Conservation (phyloP, 2,329 filamentous ascomycete species). For the Juglanconis juglandina region DNA sequence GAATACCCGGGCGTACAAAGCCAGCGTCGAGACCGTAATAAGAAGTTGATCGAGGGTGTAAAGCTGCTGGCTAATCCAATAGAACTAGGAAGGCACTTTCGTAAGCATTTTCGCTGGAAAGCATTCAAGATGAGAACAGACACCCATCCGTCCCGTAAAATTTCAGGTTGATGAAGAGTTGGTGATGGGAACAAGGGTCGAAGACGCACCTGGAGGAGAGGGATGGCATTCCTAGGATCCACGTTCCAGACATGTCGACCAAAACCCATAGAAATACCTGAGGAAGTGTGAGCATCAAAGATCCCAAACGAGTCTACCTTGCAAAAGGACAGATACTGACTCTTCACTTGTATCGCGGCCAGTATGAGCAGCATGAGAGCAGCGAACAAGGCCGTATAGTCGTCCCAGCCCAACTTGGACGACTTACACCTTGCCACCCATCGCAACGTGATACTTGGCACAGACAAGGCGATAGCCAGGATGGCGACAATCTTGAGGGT, state of each 20-base stretch:
- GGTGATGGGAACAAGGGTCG: too few relatives aligned
- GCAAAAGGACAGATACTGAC: not conserved
- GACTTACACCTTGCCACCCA: conserved; percentile 5
- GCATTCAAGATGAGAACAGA: not conserved
- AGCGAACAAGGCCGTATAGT: conserved; percentile 8
- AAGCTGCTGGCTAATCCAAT: conserved; percentile 8
- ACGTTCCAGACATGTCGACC: conserved; percentile 10
- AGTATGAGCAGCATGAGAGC: not conserved
- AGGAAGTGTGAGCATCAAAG: not conserved
- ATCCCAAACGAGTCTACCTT: not conserved
- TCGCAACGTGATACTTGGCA: conserved; percentile 9
- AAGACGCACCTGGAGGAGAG: not conserved
- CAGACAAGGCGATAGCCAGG: not conserved
- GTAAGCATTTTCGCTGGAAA: not conserved
- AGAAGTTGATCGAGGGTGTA: conserved; percentile 8
- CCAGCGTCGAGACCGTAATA: conserved; percentile 4
- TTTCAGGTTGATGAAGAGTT: too few relatives aligned
- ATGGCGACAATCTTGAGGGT: conserved; percentile 3
- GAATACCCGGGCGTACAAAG: conserved; percentile 7
- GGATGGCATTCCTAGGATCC: conserved; percentile 7
- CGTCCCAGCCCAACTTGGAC: conserved; percentile 9
- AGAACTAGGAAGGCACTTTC: not conserved
- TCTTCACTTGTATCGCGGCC: not conserved
- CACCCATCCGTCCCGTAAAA: too few relatives aligned
- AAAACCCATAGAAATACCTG: conserved; percentile 1